Evolutionary conservation across 2,329 filamentous ascomycete genomes (phyloP).

Genomic region (Cryphonectria nitschkei): DNA sequence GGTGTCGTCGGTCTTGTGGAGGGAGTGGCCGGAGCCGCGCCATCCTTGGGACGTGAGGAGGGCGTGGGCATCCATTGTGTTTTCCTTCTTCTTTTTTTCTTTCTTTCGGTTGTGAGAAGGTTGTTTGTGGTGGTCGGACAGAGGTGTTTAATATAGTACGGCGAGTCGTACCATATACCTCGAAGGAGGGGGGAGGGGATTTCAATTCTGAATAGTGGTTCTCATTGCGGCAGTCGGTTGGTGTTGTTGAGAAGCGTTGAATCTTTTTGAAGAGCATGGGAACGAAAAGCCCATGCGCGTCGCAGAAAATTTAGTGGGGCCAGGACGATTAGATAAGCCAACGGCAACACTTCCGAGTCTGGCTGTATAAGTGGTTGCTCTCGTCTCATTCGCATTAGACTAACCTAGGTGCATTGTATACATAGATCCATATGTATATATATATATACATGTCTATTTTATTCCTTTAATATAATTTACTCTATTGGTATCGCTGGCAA

Average conservation of each 20-base stretch:
- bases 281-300: neutral
- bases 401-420: neutral
- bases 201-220: neutral
- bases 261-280: conserved; percentile 5
- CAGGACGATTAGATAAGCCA: conserved; percentile 20
- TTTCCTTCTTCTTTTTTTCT: no score
- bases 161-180: conserved; percentile 7
- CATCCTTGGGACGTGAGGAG: conserved; percentile 87
- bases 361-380: neutral
- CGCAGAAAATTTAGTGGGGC: conserved; percentile 25
- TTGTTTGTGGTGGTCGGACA: neutral
- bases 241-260: neutral
- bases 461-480: no score
- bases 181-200: neutral
- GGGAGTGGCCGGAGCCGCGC: conserved; percentile 84
- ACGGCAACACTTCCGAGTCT: neutral
- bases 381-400: neutral
- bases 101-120: neutral
- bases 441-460: no score
- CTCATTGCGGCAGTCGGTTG: conserved; percentile 15
- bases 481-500: no score
- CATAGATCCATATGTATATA: no score
- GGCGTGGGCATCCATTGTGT: conserved; percentile 77
- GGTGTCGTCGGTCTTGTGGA: conserved; percentile 73
- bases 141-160: conserved; percentile 11